These are phyloP conservation scores for Hyphopichia burtonii DNA, from an alignment of 1,139 yeast genomes.

Conservation along the genomic window DNA sequence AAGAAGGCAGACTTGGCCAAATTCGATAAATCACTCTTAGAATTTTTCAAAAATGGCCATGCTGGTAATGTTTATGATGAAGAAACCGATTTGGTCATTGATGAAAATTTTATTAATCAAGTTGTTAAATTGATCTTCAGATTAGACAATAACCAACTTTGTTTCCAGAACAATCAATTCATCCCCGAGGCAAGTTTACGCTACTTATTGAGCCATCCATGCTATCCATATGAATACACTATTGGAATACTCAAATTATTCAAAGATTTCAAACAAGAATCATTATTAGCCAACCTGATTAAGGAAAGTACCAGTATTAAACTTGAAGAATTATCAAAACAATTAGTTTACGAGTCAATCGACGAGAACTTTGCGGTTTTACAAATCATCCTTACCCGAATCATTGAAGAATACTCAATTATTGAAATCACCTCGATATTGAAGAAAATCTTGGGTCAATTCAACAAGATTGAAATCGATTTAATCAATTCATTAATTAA, in stretches of 20 bases:
- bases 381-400: constrained; percentile 64
- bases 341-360: constrained; percentile 38
- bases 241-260: constrained; percentile 54
- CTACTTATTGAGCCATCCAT: constrained; percentile 81
- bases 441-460: constrained; percentile 15
- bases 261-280: constrained; percentile 30
- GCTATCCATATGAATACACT: constrained; percentile 65
- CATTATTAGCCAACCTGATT: constrained; percentile 76
- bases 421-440: constrained; percentile 44
- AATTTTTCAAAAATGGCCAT: constrained; percentile 28
- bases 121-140: constrained; percentile 47
- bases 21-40: constrained; percentile 35
- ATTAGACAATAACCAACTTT: constrained; percentile 14
- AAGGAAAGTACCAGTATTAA: constrained; percentile 74
- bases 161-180: constrained; percentile 21
- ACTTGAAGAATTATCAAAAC: constrained; percentile 59
- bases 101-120: constrained; percentile 52
- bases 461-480: constrained; percentile 12
- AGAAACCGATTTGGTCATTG: constrained; percentile 68
- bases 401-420: constrained; percentile 57
- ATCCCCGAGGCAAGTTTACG: constrained; percentile 63
- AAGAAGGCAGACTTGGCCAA: constrained; percentile 17
- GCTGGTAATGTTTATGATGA: constrained; percentile 45
- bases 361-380: constrained; percentile 53
- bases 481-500: constrained; percentile 29